Base-by-base conservation (phyloP, 371 early-diverging fungal genomes). In the Mucor saturninus region DNA sequence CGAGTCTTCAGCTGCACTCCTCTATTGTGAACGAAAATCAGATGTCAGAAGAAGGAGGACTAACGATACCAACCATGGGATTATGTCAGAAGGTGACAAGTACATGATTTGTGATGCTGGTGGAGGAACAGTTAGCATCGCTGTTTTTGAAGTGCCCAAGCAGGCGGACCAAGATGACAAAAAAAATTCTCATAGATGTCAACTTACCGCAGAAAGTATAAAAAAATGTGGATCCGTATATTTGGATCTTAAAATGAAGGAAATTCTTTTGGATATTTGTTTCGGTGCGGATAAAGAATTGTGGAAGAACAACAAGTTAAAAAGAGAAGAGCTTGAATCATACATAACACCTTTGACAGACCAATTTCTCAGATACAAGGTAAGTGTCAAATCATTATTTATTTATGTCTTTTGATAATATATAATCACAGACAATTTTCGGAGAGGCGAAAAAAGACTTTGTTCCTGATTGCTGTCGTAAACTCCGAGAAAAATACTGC, bases 121-220 rank as follows among this genome's bases (percentile, higher is more conserved):
- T 32, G 79, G 77, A 50, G 77, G 79, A 48, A 79, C 79, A 5
- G 77, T 79, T 13, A 76, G 76, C 65, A 46, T 79, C 55, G 76
- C 71, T 7, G 55, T 64, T 0, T 62, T 46, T 56, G 46, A 46
- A 15, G n/a, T 26, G 0, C 60, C 46, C 28, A 15, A 48, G 11
- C 55, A 35, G 4, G 43, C 7, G 3, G 15, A 55, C n/a, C 26
- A 42, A 4, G 21, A 59, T 29, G 26, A 61, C 6, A 38, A 52
- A 14, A 45, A 39, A 37, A 26, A 56, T 62, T 68, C 56, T 42
- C 59, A 55, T 37, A 3, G 68, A 29, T 56, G 63, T 40, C 63
- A 62, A 11, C 32, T 62, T 5, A 56, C 63, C 2, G 48, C 54
- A 31, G 63, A 62, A 10, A 56, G 56, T 49, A 56, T 50, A 26